These are phyloP conservation scores for Babesia caballi DNA, from an alignment of 169 alveolate species.

Conservation along the genomic window DNA sequence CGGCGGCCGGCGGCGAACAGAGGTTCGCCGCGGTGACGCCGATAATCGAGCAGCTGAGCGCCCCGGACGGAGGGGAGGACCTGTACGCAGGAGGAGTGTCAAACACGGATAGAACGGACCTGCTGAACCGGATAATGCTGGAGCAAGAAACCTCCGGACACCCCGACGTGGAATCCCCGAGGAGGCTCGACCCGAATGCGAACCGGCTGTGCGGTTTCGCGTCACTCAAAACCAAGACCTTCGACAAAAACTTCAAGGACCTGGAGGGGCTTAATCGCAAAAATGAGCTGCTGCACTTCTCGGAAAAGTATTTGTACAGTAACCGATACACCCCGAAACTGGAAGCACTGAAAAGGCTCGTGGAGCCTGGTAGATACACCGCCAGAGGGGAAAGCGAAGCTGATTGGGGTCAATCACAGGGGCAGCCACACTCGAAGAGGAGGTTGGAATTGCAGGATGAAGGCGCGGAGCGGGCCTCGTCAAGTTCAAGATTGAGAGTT, in stretches of 20 bases:
- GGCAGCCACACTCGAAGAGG: background rate
- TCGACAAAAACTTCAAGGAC: slow-evolving; percentile 58
- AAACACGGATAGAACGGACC: background rate
- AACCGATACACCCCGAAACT: slow-evolving; percentile 49
- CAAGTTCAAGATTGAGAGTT: background rate
- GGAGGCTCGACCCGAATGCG: slow-evolving; percentile 1
- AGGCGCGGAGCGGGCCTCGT: background rate
- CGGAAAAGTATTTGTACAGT: slow-evolving; percentile 51
- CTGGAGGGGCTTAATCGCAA: slow-evolving; percentile 48
- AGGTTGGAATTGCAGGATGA: background rate
- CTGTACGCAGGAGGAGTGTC: too few species aligned
- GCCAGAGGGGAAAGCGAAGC: background rate
- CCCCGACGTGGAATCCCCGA: slow-evolving; percentile 30
- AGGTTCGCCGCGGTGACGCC: too few species aligned
- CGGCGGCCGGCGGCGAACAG: too few species aligned
- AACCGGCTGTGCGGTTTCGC: slow-evolving; percentile 39
- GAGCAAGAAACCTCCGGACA: background rate
- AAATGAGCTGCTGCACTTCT: slow-evolving; percentile 35
- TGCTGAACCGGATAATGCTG: background rate
- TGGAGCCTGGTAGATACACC: slow-evolving; percentile 47
- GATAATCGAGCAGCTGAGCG: too few species aligned
- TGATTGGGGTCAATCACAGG: too few species aligned
- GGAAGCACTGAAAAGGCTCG: slow-evolving; percentile 58
- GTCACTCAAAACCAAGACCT: slow-evolving; percentile 47
- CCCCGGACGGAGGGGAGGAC: too few species aligned